Base-by-base conservation (phyloP, 2,329 filamentous ascomycete genomes). In the Colletotrichum echinochloae region DNA sequence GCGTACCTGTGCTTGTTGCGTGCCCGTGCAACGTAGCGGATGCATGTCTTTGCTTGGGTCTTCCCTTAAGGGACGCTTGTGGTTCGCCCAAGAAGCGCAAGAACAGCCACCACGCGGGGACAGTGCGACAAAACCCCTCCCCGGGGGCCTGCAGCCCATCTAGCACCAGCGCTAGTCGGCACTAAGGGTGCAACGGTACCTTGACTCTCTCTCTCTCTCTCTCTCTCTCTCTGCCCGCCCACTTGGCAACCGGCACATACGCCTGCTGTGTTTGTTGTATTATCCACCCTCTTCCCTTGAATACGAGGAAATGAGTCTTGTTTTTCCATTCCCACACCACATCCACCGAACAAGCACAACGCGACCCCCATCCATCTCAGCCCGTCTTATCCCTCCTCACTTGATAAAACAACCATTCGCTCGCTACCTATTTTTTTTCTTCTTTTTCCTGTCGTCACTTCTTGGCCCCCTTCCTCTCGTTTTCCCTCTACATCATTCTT, bases 91-190 rank as follows among this genome's bases (percentile, higher is more conserved):
- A 52, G 49, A 41, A 60, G 39, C 49, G n/a, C 60, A 55, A 26
- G 37, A 35, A 64, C 63, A 70, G 55, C 67, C 67, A 70, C 66
- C 62, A 61, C 49, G 60, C 56, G 63, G 63, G 56, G 62, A 68
- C 66, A 68, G 60, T 68, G 66, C 65, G 60, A 68, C 52, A 37
- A 44, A 52, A n/a, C n/a, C n/a, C n/a, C 49, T 37, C 46, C 37
- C 35, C n/a, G n/a, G n/a, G n/a, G n/a, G n/a, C n/a, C 37, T 44
- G 49, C 49, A 44, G 18, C 37, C 49, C 59, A 41, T 16, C 37
- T 14, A 44, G 41, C 41, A 44, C 41, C 20, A 44, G 3, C 18
- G 7, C 44, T 46, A 46, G 44, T 23, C 9, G 3, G 44, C 23
- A 46, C 20, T 4, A 11, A 2, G 12, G 4, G 1, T 46, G 65